Evolutionary conservation across 306 rosid species (phyloP).

Genomic region (Cicer judaicum): DNA sequence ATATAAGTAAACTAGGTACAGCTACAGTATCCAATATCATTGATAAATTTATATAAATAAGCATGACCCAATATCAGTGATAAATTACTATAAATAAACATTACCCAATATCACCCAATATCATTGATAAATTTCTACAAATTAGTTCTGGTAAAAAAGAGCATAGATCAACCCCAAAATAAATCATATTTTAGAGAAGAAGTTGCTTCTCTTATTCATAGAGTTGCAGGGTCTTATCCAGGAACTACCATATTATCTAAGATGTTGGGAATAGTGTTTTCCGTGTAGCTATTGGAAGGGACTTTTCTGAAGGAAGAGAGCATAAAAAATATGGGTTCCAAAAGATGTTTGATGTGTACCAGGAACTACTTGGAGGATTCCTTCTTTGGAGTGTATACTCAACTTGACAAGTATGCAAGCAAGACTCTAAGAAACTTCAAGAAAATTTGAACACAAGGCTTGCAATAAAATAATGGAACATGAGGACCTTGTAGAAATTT

Average conservation of each 20-base stretch:
- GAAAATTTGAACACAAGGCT: slow-evolving; percentile 58
- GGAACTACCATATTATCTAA: slow-evolving; percentile 48
- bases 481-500: slow-evolving; percentile 70
- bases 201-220: slow-evolving; percentile 52
- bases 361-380: slow-evolving; percentile 72
- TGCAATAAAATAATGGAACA: slow-evolving; percentile 46
- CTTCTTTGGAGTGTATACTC: slow-evolving; percentile 67
- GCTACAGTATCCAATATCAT: too few species aligned
- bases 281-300: slow-evolving; percentile 61
- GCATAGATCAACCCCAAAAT: too few species aligned
- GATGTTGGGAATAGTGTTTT: slow-evolving; percentile 60
- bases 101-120: too few species aligned
- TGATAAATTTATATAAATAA: too few species aligned
- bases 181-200: slow-evolving; percentile 43
- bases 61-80: too few species aligned
- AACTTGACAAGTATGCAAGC: slow-evolving; percentile 67
- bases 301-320: slow-evolving; percentile 62
- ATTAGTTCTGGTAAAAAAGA: too few species aligned
- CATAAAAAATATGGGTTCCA: slow-evolving; percentile 59
- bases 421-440: slow-evolving; percentile 56
- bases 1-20: too few species aligned
- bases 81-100: too few species aligned
- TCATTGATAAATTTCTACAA: too few species aligned
- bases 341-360: slow-evolving; percentile 64
- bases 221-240: slow-evolving; percentile 50